Evolutionary conservation across 2,329 filamentous ascomycete genomes (phyloP).

Genomic region (Orbilia quercus): DNA sequence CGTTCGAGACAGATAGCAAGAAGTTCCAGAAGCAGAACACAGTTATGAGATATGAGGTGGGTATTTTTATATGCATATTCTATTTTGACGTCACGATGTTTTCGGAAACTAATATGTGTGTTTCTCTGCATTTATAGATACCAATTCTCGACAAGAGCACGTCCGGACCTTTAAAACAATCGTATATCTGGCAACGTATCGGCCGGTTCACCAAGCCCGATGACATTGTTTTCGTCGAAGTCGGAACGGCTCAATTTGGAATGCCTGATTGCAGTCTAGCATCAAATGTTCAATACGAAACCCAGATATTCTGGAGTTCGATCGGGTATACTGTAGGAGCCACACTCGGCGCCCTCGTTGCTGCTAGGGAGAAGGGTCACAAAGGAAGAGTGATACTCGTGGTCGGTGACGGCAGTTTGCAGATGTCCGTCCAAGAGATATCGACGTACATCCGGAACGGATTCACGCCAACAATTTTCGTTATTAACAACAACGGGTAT

Average conservation of each 20-base stretch:
- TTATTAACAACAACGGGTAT: constrained; percentile 72
- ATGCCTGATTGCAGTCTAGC: constrained; percentile 68
- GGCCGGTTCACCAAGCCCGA: constrained; percentile 60
- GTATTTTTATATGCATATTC: constrained; percentile 14
- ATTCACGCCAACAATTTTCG: constrained; percentile 67
- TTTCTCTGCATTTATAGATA: constrained; percentile 51
- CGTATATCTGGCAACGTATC: constrained; percentile 59
- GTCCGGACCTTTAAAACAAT: constrained; percentile 65
- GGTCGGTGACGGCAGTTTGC: constrained; percentile 74
- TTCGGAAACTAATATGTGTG: too few relatives aligned
- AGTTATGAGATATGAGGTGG: constrained; percentile 42
- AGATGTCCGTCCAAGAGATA: constrained; percentile 75
- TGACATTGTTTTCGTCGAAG: constrained; percentile 66
- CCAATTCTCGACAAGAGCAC: constrained; percentile 60
- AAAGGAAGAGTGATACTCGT: constrained; percentile 69
- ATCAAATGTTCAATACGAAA: constrained; percentile 66
- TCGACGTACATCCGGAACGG: constrained; percentile 71
- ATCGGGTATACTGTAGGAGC: constrained; percentile 73
- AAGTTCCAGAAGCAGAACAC: constrained; percentile 43
- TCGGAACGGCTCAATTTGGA: constrained; percentile 70
- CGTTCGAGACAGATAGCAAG: constrained; percentile 57
- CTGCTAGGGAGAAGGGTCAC: constrained; percentile 65
- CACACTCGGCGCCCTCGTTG: constrained; percentile 69
- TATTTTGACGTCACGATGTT: not conserved
- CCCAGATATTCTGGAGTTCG: constrained; percentile 70